phyloP scores from a whole-genome alignment of 2,329 filamentous ascomycete species.

The Colletotrichum australisinense region DNA sequence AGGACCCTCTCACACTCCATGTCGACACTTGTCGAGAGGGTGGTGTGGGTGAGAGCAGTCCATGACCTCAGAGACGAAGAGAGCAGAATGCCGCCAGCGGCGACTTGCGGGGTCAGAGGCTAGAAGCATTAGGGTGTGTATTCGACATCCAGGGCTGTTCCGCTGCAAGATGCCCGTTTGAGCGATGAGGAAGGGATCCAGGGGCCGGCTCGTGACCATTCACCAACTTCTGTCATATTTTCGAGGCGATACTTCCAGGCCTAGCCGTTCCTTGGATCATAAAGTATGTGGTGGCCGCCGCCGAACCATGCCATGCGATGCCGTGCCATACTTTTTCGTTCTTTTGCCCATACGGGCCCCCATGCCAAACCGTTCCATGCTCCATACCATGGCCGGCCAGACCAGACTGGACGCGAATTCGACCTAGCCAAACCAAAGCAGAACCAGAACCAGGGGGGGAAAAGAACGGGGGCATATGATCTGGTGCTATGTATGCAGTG shows the following conservation, averaged over 20 bases:
- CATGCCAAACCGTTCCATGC: not conserved
- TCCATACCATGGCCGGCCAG: not conserved
- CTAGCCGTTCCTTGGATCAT: not conserved
- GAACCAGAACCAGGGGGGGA: not conserved
- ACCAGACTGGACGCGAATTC: not conserved
- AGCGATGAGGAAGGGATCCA: slow-evolving; percentile 25
- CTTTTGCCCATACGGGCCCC: not conserved
- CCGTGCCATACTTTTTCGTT: not conserved
- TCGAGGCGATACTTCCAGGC: not conserved
- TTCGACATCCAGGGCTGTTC: slow-evolving; percentile 10
- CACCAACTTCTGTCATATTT: slow-evolving; percentile 33
- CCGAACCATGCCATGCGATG: not conserved
- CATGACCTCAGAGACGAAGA: slow-evolving; percentile 21
- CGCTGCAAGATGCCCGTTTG: slow-evolving; percentile 31
- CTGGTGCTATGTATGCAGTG: slow-evolving; percentile 4
- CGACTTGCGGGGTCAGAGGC: slow-evolving; percentile 3
- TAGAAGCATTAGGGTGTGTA: not conserved
- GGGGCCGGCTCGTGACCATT: slow-evolving; percentile 27
- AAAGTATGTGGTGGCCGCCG: not conserved
- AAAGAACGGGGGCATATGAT: not conserved
- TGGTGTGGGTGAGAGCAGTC: slow-evolving; percentile 24
- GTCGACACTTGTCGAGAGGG: not conserved
- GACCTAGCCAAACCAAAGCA: not conserved
- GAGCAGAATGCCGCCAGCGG: not conserved
- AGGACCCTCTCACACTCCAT: not conserved